Evolutionary conservation across 2,329 filamentous ascomycete genomes (phyloP).

Genomic region (Cladosporium sp.): DNA sequence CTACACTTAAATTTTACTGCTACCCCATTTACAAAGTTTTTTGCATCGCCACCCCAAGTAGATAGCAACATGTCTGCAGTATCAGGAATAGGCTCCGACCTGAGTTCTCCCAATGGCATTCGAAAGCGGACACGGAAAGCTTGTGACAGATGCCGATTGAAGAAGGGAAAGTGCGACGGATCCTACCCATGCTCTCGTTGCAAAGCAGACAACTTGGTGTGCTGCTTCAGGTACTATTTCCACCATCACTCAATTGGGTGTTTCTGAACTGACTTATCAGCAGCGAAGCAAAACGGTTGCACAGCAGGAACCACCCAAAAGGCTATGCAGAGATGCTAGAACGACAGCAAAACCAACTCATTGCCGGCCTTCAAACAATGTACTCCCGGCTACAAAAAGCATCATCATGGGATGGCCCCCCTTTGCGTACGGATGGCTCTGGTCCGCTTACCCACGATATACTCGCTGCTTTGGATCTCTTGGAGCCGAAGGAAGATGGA

Average conservation of each 20-base stretch:
- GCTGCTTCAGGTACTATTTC: constrained; percentile 49
- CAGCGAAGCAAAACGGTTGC: neutral
- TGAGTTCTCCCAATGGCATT: constrained; percentile 5
- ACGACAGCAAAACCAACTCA: constrained; percentile 59
- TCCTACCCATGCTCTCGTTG: constrained; percentile 58
- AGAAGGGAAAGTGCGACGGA: constrained; percentile 66
- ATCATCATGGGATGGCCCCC: constrained; percentile 46
- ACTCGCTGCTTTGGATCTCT: constrained; percentile 53
- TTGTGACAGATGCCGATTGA: constrained; percentile 60
- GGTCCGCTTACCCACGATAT: constrained; percentile 58
- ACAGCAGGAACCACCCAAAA: constrained; percentile 59
- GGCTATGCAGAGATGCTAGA: constrained; percentile 64
- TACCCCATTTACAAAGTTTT: too few species aligned
- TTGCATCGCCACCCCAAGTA: too few species aligned
- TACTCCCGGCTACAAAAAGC: constrained; percentile 50
- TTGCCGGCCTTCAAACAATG: constrained; percentile 56
- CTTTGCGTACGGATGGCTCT: constrained; percentile 27
- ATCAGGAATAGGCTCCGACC: too few species aligned
- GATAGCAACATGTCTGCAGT: too few species aligned
- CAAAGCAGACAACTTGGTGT: constrained; percentile 59
- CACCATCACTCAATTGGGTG: neutral
- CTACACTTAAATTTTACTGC: too few species aligned
- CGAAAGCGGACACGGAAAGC: constrained; percentile 62
- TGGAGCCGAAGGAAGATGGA: constrained; percentile 49
- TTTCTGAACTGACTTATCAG: neutral